Percentiles rank a stretch among this genome's conserved stretches.
These are phyloP conservation scores for Kurtzmaniella natalensis DNA, from an alignment of 1,139 yeast genomes.

Conservation along the genomic window DNA sequence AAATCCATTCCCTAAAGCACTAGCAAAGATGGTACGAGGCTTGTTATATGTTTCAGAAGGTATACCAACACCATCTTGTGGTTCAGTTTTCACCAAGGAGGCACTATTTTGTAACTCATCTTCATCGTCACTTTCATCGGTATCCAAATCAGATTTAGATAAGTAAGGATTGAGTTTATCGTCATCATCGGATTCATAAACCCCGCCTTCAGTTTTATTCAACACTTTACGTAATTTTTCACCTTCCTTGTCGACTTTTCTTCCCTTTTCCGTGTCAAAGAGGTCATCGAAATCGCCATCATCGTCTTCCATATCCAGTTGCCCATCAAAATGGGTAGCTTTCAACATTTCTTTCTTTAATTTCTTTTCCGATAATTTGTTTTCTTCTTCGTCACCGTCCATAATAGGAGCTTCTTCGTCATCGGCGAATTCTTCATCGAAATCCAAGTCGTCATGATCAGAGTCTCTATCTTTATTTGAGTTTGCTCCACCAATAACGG, in stretches of 20 bases:
- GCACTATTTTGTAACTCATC: constrained; percentile 21
- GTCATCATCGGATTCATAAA: constrained; percentile 88
- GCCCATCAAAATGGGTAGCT: constrained; percentile 71
- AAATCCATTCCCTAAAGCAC: constrained; percentile 57
- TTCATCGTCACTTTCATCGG: constrained; percentile 43
- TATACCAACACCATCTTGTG: constrained; percentile 23
- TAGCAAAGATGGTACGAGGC: constrained; percentile 41
- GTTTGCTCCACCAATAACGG: constrained; percentile 52
- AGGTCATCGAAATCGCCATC: constrained; percentile 62
- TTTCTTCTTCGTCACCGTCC: constrained; percentile 96
- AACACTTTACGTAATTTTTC: constrained; percentile 78
- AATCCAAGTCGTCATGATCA: constrained; percentile 90
- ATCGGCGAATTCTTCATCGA: constrained; percentile 95
- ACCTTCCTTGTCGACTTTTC: constrained; percentile 90
- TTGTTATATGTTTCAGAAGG: constrained; percentile 5
- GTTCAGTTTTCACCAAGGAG: constrained; percentile 49
- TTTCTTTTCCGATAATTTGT: constrained; percentile 81
- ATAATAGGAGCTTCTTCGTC: constrained; percentile 98
- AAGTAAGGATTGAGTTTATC: constrained; percentile 67
- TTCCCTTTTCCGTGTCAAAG: constrained; percentile 56
- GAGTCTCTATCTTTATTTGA: constrained; percentile 57
- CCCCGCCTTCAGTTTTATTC: constrained; percentile 82
- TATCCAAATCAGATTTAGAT: constrained; percentile 67
- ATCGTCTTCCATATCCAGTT: constrained; percentile 53
- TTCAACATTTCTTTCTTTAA: constrained; percentile 87